phyloP scores from a whole-genome alignment of 495 filamentous ascomycete species.

The Schizothecium vesticola region DNA sequence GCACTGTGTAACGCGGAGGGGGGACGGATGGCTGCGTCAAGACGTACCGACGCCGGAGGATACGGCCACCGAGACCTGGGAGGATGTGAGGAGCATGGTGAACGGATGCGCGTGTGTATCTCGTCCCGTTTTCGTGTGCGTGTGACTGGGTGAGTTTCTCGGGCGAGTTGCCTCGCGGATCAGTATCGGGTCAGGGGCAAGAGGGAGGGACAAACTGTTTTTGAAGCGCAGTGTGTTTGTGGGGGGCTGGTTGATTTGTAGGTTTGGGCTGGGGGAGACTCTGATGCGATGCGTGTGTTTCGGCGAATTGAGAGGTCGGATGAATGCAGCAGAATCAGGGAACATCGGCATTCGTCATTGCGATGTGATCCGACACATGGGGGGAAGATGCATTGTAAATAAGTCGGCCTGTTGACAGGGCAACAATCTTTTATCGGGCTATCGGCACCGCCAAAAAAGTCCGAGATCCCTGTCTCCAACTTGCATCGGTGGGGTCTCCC shows the following conservation, averaged over 20 bases:
- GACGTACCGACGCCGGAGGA: slow-evolving; percentile 44
- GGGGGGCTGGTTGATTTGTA: background rate
- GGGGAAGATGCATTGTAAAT: background rate
- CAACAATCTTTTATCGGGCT: slow-evolving; percentile 28
- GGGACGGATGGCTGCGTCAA: slow-evolving; percentile 30
- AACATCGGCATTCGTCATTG: slow-evolving; percentile 1
- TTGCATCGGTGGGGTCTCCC: background rate
- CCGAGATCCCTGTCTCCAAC: background rate
- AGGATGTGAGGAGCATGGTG: slow-evolving; percentile 46
- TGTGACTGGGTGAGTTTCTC: background rate
- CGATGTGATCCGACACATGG: background rate
- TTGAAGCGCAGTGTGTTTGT: background rate
- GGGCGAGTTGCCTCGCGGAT: background rate
- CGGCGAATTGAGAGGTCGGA: background rate
- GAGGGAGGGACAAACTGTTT: background rate
- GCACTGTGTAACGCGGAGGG: background rate
- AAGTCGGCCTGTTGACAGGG: slow-evolving; percentile 15
- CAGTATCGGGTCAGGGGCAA: background rate
- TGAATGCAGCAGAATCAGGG: background rate
- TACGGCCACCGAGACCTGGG: slow-evolving; percentile 47
- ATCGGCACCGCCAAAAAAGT: slow-evolving; percentile 6
- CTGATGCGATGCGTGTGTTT: background rate
- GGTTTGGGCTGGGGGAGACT: background rate
- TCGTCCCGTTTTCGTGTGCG: background rate
- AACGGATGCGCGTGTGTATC: background rate